Conservation (phyloP, 2,329 filamentous ascomycete genomes). For the Dichotomopilus funicola region DNA sequence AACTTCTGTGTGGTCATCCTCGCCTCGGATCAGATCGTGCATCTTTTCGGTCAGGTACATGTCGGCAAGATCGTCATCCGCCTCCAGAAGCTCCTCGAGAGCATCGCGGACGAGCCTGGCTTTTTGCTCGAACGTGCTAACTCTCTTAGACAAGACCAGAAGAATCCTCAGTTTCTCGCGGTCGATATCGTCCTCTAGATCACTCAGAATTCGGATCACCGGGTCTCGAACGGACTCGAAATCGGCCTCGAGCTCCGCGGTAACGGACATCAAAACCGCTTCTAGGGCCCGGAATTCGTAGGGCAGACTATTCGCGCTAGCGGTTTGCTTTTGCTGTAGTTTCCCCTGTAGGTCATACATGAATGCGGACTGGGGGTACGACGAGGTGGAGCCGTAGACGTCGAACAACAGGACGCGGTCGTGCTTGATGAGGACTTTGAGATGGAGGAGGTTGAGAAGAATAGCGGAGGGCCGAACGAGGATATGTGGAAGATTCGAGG, state of each 20-base stretch:
- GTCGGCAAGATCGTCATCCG: conserved; percentile 85
- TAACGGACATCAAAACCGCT: conserved; percentile 90
- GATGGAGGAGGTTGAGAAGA: conserved; percentile 89
- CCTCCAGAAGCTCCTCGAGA: conserved; percentile 90
- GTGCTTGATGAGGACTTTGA: conserved; percentile 90
- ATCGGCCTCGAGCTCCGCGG: conserved; percentile 83
- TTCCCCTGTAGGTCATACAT: conserved; percentile 97
- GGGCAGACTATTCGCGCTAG: conserved; percentile 61
- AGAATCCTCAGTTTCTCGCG: conserved; percentile 85
- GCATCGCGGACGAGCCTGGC: conserved; percentile 89
- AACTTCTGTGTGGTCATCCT: conserved; percentile 57
- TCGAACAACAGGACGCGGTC: conserved; percentile 91
- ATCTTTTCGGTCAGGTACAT: conserved; percentile 95
- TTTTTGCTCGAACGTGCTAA: conserved; percentile 97
- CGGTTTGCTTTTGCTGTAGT: conserved; percentile 68
- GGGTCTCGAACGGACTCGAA: conserved; percentile 92
- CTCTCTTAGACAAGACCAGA: conserved; percentile 87
- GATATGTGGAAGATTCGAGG: conserved; percentile 89
- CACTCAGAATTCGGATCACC: conserved; percentile 78
- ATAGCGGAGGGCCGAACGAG: conserved; percentile 90
- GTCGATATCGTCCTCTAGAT: conserved; percentile 95
- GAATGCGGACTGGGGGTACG: conserved; percentile 88
- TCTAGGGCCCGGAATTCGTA: conserved; percentile 97
- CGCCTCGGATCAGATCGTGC: conserved; percentile 24
- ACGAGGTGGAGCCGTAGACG: conserved; percentile 71